Conservation (phyloP, 805 yeast species). For the Yarrowia yakushimensis region DNA sequence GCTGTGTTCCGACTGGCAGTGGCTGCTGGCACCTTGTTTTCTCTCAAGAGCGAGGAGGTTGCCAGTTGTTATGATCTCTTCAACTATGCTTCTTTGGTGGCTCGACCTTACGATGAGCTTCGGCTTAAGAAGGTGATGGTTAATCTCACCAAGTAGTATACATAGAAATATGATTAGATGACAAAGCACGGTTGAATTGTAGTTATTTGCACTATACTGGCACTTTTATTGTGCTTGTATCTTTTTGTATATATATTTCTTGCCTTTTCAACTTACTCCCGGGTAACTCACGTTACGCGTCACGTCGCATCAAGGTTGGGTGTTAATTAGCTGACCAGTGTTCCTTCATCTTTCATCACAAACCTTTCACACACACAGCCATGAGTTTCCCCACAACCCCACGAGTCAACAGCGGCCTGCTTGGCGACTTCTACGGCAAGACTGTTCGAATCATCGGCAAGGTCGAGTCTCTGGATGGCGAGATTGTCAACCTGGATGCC, state of each 20-base stretch:
- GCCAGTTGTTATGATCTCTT: neutral
- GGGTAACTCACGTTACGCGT: constrained; percentile 24
- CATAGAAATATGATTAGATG: neutral
- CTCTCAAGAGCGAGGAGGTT: constrained; percentile 27
- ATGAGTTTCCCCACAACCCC: constrained; percentile 30
- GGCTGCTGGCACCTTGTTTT: constrained; percentile 58
- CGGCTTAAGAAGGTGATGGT: constrained; percentile 14
- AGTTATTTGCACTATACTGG: too few relatives aligned
- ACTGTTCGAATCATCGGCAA: constrained; percentile 38
- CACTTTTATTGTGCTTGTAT: too few relatives aligned
- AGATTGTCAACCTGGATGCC: constrained; percentile 34
- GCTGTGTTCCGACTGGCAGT: constrained; percentile 63
- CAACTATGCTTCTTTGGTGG: neutral
- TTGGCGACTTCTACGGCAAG: constrained; percentile 30
- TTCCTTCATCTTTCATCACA: neutral
- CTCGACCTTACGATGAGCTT: neutral
- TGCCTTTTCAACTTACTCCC: neutral
- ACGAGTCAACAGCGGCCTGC: constrained; percentile 36
- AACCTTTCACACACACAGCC: neutral
- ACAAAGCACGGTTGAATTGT: neutral
- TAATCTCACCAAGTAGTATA: neutral
- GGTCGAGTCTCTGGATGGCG: constrained; percentile 35
- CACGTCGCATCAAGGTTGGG: neutral
- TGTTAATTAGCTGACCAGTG: neutral
- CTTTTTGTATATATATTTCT: too few relatives aligned